These are phyloP conservation scores for Pyrrhoderma lamaoense DNA, from an alignment of 1,284 basidiomycete genomes.

Conservation along the genomic window DNA sequence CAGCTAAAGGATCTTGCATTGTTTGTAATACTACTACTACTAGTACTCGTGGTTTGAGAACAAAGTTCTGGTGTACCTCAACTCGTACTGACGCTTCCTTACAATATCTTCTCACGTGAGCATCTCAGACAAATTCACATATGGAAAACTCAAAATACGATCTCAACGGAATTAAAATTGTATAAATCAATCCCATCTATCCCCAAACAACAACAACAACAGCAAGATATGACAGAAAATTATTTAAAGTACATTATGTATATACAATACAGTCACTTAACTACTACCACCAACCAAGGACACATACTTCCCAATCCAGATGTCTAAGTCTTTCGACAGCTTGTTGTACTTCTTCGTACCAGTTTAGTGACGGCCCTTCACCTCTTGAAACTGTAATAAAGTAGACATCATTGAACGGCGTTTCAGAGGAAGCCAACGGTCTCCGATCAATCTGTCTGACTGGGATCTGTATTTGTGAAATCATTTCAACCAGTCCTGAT, in stretches of 20 bases:
- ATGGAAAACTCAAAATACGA: no score
- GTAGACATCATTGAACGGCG: slow-evolving; percentile 55
- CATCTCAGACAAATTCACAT: no score
- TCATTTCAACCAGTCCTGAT: slow-evolving; percentile 4
- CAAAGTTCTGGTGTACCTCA: no score
- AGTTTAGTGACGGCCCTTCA: neutral
- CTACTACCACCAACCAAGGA: slow-evolving; percentile 14
- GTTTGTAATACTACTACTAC: slow-evolving; percentile 12
- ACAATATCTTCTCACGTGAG: no score
- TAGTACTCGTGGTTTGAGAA: no score
- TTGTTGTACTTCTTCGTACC: slow-evolving; percentile 4
- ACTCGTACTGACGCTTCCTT: no score
- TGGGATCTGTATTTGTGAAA: slow-evolving; percentile 23
- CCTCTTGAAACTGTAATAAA: slow-evolving; percentile 26
- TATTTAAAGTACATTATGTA: no score
- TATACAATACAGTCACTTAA: no score
- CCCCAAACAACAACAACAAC: no score
- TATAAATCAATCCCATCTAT: no score
- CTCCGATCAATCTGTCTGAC: slow-evolving; percentile 55
- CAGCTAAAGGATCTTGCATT: slow-evolving; percentile 50
- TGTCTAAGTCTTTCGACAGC: neutral
- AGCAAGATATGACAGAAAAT: no score
- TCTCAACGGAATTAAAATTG: no score
- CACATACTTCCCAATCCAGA: slow-evolving; percentile 3
- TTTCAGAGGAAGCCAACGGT: slow-evolving; percentile 35